Evolutionary conservation across 768 basidiomycete genomes (phyloP), one percentile per base, ranked within the genome.

Genomic region (Botryobasidium botryosum): DNA sequence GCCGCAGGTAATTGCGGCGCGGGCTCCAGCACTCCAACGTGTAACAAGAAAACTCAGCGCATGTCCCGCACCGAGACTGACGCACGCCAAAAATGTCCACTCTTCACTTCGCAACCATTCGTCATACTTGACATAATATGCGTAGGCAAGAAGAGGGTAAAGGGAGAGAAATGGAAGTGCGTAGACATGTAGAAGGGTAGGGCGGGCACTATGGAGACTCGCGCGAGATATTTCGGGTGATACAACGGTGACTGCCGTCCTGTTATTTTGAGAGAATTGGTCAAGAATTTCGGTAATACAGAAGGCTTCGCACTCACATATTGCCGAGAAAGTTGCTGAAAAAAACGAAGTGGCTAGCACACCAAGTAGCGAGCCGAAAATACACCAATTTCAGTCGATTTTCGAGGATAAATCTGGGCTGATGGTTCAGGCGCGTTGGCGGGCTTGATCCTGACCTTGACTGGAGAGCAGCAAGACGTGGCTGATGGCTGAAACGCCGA

Each of bases 51-150:
- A 99, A 56, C 84, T 88, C 46, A 99, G 70, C 3, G 88, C 87
- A 59, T 97, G 94, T 2, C 81, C 75, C 5, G 74, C 79, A 18
- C 83, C 83, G 6, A 99, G 71, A 3, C 75, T 63, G 12, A 91
- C 79, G 52, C 82, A 88, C 29, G 82, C 84, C 18, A 97, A 72
- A 58, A 97, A 99, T 0, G 94, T 92, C 91, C 91, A 97, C 59
- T 97, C 92, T 62, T 92, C 88, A 46, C 83, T 85, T 56, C 78
- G 71, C 44, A 96, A 65, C 82, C 85, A 94, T 50, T 77, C 65
- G 55, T 92, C 85, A 61, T 96, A 94, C 60, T 72, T 79, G 62
- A 88, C 61, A 55, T 79, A 85, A 67, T 96, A 97, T 18, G 90
- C 80, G 60, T 92, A 94, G 21, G 81, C 83, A 25, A 85, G 70